These are phyloP conservation scores for Colletotrichum spinosum DNA, from an alignment of 2,329 filamentous ascomycete genomes.

Conservation along the genomic window DNA sequence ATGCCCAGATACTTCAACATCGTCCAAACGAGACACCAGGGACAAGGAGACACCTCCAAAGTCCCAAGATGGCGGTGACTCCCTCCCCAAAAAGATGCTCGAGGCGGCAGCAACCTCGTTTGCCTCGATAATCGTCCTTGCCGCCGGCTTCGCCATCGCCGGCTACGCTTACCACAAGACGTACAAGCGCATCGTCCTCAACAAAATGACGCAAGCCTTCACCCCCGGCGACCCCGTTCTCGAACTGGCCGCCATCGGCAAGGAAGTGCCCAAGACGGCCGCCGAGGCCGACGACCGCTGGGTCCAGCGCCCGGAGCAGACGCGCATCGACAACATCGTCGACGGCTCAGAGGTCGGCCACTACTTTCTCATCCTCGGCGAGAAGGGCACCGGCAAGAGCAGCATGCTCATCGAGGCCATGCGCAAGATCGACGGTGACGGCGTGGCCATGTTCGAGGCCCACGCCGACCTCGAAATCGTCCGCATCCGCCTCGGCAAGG, in stretches of 20 bases:
- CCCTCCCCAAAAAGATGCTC: slow-evolving; percentile 70
- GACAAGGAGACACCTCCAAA: background rate
- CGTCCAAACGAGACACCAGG: slow-evolving; percentile 12
- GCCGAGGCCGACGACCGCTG: slow-evolving; percentile 72
- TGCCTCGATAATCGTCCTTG: slow-evolving; percentile 79
- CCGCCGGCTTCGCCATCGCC: slow-evolving; percentile 71
- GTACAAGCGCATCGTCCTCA: slow-evolving; percentile 92
- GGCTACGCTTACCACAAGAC: slow-evolving; percentile 83
- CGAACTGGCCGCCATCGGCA: slow-evolving; percentile 78
- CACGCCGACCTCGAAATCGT: slow-evolving; percentile 97
- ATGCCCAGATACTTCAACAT: slow-evolving; percentile 12
- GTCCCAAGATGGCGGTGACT: slow-evolving; percentile 41
- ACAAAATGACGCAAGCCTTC: slow-evolving; percentile 94
- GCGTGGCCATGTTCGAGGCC: slow-evolving; percentile 94
- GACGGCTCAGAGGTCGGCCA: slow-evolving; percentile 79
- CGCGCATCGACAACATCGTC: slow-evolving; percentile 84
- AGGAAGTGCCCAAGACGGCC: slow-evolving; percentile 60
- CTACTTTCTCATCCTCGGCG: slow-evolving; percentile 91
- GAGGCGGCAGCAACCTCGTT: slow-evolving; percentile 82
- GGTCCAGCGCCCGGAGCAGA: slow-evolving; percentile 87
- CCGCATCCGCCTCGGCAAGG: slow-evolving; percentile 90
- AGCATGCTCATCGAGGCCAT: slow-evolving; percentile 97
- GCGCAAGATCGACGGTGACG: slow-evolving; percentile 89
- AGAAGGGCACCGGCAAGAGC: slow-evolving; percentile 96
- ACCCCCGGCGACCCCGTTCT: slow-evolving; percentile 90